These are phyloP conservation scores for Saprolegnia diclina DNA, from an alignment of 352 stramenopile species.

Conservation along the genomic window DNA sequence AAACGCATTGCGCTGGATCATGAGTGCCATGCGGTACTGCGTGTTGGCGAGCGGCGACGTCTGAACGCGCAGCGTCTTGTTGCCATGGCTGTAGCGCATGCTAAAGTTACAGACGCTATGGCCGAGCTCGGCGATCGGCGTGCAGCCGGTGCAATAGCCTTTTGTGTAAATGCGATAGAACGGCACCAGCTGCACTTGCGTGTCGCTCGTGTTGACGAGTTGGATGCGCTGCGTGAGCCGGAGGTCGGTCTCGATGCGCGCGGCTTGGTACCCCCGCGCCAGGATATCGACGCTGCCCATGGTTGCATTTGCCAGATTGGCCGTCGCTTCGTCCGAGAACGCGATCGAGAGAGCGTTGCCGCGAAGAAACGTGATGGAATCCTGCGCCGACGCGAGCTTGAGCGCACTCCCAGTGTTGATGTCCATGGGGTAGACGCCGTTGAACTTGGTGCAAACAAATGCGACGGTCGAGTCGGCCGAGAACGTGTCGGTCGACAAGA, in stretches of 20 bases:
- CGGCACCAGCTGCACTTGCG: neutral
- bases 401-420: neutral
- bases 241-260: conserved; percentile 2
- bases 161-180: conserved; percentile 23
- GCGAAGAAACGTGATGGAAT: conserved; percentile 7
- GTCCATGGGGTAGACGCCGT: neutral
- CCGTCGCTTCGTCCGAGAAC: neutral
- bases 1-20: neutral
- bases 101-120: conserved; percentile 13
- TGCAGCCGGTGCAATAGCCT: conserved; percentile 16
- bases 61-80: neutral
- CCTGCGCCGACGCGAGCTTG: neutral
- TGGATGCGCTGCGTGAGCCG: conserved; percentile 2
- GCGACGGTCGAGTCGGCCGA: too few species aligned
- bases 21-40: neutral
- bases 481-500: conserved; percentile 2
- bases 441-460: neutral
- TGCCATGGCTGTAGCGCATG: neutral
- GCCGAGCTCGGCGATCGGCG: neutral
- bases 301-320: neutral
- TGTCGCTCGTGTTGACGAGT: neutral
- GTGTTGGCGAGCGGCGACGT: neutral
- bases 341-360: neutral
- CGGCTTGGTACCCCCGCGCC: conserved; percentile 9
- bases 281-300: neutral